These are phyloP conservation scores for Stagonosporopsis vannaccii DNA, from an alignment of 2,329 filamentous ascomycete genomes.

Conservation along the genomic window DNA sequence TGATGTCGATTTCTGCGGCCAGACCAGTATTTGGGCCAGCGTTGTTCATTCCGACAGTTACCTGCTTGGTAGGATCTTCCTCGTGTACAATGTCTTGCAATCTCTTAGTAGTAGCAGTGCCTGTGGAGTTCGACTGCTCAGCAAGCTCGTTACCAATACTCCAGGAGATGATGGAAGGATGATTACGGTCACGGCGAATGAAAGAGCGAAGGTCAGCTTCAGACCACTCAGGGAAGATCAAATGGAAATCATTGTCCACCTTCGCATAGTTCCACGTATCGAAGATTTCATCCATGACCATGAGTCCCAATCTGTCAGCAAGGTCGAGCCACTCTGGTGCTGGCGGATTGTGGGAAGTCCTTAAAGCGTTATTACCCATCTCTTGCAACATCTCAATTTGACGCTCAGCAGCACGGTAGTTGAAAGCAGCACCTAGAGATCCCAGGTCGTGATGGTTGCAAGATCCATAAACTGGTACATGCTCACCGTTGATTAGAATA, in stretches of 20 bases:
- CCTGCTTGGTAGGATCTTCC: constrained; percentile 59
- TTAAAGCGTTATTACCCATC: constrained; percentile 59
- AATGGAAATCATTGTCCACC: constrained; percentile 58
- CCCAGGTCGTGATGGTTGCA: constrained; percentile 63
- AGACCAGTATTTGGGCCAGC: constrained; percentile 53
- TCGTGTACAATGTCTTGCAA: constrained; percentile 54
- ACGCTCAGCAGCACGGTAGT: constrained; percentile 57
- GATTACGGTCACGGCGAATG: constrained; percentile 62
- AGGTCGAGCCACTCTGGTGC: constrained; percentile 60
- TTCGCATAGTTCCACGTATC: constrained; percentile 59
- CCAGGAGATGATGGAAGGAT: constrained; percentile 62
- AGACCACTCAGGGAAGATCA: constrained; percentile 62
- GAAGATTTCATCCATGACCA: constrained; percentile 63
- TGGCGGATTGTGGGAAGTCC: constrained; percentile 63
- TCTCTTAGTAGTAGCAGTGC: constrained; percentile 42
- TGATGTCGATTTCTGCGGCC: constrained; percentile 54
- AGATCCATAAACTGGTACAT: constrained; percentile 55
- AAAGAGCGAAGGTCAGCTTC: constrained; percentile 61
- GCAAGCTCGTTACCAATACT: constrained; percentile 63
- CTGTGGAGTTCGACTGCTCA: constrained; percentile 53
- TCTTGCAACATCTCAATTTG: constrained; percentile 60
- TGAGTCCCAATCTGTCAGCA: constrained; percentile 58
- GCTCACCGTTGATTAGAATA: constrained; percentile 57
- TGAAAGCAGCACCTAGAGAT: constrained; percentile 60
- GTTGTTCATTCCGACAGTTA: constrained; percentile 58